Conservation (phyloP, 176 grass and related monocot species). For the Phoenix roebelenii region DNA sequence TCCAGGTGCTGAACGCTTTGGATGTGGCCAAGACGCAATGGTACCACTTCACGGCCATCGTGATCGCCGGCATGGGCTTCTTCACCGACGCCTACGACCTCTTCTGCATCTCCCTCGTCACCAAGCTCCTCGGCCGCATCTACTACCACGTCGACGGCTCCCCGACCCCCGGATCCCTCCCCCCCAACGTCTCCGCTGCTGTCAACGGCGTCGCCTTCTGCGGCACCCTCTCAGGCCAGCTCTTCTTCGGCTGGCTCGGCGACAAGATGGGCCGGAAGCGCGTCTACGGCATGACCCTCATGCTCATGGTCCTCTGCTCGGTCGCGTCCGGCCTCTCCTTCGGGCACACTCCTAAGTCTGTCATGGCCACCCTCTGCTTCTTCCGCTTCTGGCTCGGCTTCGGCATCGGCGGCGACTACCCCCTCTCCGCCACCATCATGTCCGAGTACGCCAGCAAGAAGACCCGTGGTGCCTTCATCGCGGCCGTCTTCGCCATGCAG, state of each 20-base stretch:
- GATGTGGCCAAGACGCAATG: conserved; percentile 61
- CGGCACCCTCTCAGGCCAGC: conserved; percentile 55
- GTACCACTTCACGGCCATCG: conserved; percentile 74
- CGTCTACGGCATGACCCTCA: conserved; percentile 81
- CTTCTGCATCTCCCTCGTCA: conserved; percentile 59
- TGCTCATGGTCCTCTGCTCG: conserved; percentile 74
- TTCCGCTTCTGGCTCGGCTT: conserved; percentile 9
- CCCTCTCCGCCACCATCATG: conserved; percentile 10
- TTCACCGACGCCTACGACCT: conserved; percentile 76
- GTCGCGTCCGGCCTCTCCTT: conserved; percentile 63
- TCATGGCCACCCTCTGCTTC: conserved; percentile 10
- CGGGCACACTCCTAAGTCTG: conserved; percentile 21
- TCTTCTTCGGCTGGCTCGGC: conserved; percentile 92
- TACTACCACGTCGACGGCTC: conserved; percentile 49
- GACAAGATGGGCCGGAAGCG: conserved; percentile 75
- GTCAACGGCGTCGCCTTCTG: conserved; percentile 65
- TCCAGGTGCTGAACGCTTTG: conserved; percentile 19
- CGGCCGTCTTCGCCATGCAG: conserved; percentile 76
- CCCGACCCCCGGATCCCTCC: conserved; percentile 32
- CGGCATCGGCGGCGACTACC: conserved; percentile 5
- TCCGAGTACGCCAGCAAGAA: conserved; percentile 43
- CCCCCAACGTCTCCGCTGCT: conserved; percentile 42
- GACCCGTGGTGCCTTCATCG: conserved; percentile 59
- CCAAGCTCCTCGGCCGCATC: conserved; percentile 75
- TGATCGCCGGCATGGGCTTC: conserved; percentile 61